Evolutionary conservation across 2,329 filamentous ascomycete species (phyloP).

Genomic region (Zasmidium citrigriseum): DNA sequence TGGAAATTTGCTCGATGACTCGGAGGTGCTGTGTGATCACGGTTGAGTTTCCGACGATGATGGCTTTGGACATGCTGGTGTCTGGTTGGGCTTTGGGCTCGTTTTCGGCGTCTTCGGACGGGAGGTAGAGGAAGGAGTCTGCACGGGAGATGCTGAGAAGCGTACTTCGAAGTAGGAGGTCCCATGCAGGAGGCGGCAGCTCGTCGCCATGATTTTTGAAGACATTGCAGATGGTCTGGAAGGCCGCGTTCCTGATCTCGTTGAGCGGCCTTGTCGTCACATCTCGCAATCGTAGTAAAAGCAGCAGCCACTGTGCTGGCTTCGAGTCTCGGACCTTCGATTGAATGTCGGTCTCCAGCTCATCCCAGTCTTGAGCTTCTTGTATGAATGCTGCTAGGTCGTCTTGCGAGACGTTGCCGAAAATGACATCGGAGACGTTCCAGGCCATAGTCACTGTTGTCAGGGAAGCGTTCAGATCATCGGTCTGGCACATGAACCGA

Average conservation of each 20-base stretch:
- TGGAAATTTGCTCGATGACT: slow-evolving; percentile 64
- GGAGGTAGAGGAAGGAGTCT: slow-evolving; percentile 37
- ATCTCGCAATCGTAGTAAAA: slow-evolving; percentile 69
- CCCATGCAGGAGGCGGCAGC: slow-evolving; percentile 77
- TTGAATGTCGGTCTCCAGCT: slow-evolving; percentile 23
- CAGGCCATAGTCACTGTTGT: slow-evolving; percentile 97
- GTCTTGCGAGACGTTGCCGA: slow-evolving; percentile 48
- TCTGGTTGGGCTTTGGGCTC: slow-evolving; percentile 7
- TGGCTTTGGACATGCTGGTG: slow-evolving; percentile 68
- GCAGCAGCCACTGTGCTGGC: slow-evolving; percentile 74
- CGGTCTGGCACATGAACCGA: slow-evolving; percentile 83
- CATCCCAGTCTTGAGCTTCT: slow-evolving; percentile 22
- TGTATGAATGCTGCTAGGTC: slow-evolving; percentile 33
- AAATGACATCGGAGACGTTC: slow-evolving; percentile 87
- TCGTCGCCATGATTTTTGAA: slow-evolving; percentile 88
- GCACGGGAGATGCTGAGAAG: slow-evolving; percentile 71
- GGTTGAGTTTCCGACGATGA: slow-evolving; percentile 70
- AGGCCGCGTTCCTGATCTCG: slow-evolving; percentile 81
- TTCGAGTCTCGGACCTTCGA: slow-evolving; percentile 12
- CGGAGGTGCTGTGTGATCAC: slow-evolving; percentile 77
- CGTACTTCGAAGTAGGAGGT: slow-evolving; percentile 76
- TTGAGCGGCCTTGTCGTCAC: slow-evolving; percentile 71
- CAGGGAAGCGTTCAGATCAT: slow-evolving; percentile 92
- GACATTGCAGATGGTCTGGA: slow-evolving; percentile 87
- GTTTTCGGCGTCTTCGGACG: slow-evolving; percentile 5